Conservation (phyloP, 257 asterid genomes). For the Anisodus tanguticus region DNA sequence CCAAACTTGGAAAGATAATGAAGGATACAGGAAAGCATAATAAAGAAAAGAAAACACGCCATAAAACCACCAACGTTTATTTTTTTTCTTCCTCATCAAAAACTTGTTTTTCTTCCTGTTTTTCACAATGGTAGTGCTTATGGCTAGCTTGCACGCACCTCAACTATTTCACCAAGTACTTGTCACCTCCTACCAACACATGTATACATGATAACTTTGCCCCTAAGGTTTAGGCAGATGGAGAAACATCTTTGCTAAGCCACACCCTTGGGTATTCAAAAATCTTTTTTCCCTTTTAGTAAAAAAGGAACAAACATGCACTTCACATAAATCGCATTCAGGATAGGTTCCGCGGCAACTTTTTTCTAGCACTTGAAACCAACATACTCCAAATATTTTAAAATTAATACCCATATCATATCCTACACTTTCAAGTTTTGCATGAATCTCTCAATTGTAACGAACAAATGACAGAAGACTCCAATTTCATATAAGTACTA, state of each 20-base stretch:
- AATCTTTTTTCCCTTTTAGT: neutral
- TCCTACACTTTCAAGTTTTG: neutral
- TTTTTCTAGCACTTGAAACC: neutral
- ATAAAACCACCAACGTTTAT: neutral
- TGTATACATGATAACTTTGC: neutral
- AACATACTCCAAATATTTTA: neutral
- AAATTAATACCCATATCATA: neutral
- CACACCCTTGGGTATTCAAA: neutral
- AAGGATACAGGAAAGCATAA: neutral
- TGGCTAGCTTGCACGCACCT: neutral
- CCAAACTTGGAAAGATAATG: conserved; percentile 19
- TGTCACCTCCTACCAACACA: neutral
- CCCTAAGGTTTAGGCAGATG: neutral
- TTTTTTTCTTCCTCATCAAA: neutral
- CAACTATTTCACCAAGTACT: neutral
- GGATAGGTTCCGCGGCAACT: neutral
- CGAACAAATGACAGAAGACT: neutral
- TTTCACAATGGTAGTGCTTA: neutral
- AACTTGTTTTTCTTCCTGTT: neutral
- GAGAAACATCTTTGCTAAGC: neutral
- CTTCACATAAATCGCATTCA: neutral
- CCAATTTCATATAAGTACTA: neutral
- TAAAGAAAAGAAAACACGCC: neutral
- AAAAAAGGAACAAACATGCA: neutral
- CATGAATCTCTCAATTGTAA: neutral